A percentile compares a stretch with the other conserved stretches of the same genome.
Evolutionary conservation across 306 rosid species (phyloP).

Genomic region (Hippophae gyantsensis): DNA sequence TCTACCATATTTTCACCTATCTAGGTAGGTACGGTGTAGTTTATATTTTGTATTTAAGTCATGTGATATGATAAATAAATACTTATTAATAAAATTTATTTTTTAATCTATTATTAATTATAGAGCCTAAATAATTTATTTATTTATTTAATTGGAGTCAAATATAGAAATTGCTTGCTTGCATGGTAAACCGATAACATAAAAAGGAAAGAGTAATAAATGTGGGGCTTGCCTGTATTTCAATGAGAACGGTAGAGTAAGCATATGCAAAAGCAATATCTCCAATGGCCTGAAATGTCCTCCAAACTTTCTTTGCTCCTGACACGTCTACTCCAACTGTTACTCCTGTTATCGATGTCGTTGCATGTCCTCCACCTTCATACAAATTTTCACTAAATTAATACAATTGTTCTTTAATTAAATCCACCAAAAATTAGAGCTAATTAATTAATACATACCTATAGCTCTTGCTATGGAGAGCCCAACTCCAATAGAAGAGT

Average conservation of each 20-base stretch:
- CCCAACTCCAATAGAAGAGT: conserved; percentile 80
- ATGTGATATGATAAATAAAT: no score
- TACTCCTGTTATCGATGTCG: conserved; percentile 67
- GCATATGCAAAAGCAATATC: conserved; percentile 96
- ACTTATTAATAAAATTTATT: no score
- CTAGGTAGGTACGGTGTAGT: no score
- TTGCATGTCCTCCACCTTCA: conserved; percentile 31
- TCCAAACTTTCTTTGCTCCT: conserved; percentile 66
- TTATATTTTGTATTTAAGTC: no score
- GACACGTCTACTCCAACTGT: conserved; percentile 81
- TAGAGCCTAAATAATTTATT: no score
- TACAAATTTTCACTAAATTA: not conserved
- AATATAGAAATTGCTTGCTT: not conserved
- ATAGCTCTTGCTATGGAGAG: conserved; percentile 68
- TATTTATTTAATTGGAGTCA: no score
- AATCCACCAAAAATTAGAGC: no score
- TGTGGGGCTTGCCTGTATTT: conserved; percentile 62
- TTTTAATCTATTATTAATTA: no score
- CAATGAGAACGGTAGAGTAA: conserved; percentile 83
- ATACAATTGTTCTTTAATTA: not conserved
- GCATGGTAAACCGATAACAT: not conserved
- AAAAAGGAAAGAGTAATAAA: not conserved
- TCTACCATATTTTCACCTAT: no score
- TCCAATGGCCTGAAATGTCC: conserved; percentile 81
- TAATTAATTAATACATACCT: conserved; percentile 20